Evolutionary conservation across 306 rosid genomes (phyloP).

Genomic region (Albizia julibrissin): DNA sequence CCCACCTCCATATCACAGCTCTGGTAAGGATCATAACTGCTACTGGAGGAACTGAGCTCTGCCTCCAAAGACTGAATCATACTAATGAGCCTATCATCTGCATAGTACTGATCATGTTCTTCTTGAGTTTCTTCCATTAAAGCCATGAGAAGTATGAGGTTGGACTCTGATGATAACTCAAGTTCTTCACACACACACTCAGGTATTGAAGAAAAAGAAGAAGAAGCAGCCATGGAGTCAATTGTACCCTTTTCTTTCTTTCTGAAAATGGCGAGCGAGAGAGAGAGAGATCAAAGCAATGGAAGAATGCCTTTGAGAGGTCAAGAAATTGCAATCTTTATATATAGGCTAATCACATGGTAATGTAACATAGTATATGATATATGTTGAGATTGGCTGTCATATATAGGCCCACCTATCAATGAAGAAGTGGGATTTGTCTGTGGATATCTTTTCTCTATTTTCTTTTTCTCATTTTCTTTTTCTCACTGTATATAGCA

Average conservation of each 20-base stretch:
- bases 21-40: neutral
- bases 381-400: constrained; percentile 9
- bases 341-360: constrained; percentile 16
- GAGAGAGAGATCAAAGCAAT: neutral
- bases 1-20: neutral
- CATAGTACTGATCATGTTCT: neutral
- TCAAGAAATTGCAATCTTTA: constrained; percentile 9
- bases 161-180: constrained; percentile 35
- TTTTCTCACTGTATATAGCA: too few relatives aligned
- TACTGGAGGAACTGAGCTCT: constrained; percentile 25
- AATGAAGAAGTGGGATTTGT: neutral
- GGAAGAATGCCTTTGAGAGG: constrained; percentile 21
- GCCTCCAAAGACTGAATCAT: constrained; percentile 42
- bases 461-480: too few relatives aligned
- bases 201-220: neutral
- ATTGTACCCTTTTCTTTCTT: neutral
- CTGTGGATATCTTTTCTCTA: too few relatives aligned
- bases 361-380: neutral
- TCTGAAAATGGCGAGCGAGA: constrained; percentile 14
- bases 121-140: constrained; percentile 50
- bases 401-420: neutral
- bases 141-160: constrained; percentile 44
- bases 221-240: constrained; percentile 25
- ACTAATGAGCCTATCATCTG: neutral
- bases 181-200: constrained; percentile 30